phyloP scores from a whole-genome alignment of 345 rosid species.

The Moringa oleifera region DNA sequence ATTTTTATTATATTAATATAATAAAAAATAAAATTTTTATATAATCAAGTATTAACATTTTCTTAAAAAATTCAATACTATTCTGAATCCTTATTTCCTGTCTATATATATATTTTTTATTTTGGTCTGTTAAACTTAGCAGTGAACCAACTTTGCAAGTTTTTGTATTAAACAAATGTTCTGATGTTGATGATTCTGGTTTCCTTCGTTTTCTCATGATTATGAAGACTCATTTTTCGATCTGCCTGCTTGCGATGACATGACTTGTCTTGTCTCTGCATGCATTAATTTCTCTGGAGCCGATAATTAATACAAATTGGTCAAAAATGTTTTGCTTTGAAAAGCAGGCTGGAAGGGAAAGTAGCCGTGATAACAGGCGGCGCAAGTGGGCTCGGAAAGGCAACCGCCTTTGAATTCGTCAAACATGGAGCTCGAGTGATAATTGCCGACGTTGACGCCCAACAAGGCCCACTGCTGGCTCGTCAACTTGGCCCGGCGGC shows the following conservation, averaged over 20 bases:
- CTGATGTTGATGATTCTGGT: too few species aligned
- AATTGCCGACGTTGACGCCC: conserved; percentile 35
- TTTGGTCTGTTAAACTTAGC: too few species aligned
- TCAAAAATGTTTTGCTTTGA: background rate
- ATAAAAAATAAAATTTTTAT: too few species aligned
- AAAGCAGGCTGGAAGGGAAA: conserved; percentile 50
- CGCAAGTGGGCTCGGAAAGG: conserved; percentile 76
- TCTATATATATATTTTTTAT: too few species aligned
- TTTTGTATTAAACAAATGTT: too few species aligned
- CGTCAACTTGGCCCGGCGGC: conserved; percentile 45
- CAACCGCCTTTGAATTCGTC: conserved; percentile 54
- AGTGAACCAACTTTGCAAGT: too few species aligned
- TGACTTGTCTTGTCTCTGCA: background rate
- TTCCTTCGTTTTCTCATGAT: too few species aligned
- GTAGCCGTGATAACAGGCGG: conserved; percentile 77
- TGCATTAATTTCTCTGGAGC: background rate
- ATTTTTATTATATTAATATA: too few species aligned
- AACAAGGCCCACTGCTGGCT: conserved; percentile 33
- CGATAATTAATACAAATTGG: background rate
- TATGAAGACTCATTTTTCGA: background rate
- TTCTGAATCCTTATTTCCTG: too few species aligned
- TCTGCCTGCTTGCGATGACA: too few species aligned
- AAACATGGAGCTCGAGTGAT: conserved; percentile 58
- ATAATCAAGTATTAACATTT: too few species aligned
- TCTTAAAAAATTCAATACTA: too few species aligned